Evolutionary conservation across 495 filamentous ascomycete species (phyloP), one percentile per base, ranked within the genome.

Genomic region (Pyronema domesticum): DNA sequence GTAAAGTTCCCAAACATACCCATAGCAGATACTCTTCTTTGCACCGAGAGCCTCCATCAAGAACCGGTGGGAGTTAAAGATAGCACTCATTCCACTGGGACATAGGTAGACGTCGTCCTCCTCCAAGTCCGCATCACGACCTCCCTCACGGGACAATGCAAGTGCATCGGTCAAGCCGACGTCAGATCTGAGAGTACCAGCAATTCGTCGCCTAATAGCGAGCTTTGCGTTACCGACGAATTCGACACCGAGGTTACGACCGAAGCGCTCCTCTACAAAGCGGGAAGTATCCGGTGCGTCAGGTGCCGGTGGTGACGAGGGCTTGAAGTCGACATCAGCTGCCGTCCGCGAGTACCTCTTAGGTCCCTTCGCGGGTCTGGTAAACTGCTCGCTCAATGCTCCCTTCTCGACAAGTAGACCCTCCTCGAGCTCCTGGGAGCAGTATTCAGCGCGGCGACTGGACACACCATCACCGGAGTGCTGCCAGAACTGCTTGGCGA

Each of bases 381-480:
- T 9, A 6, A 53, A 37, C 9, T 14, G 36, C 56, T 53, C 58
- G 15, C 57, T 54, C n/a, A 52, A 19, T 17, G 53, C n/a, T 13
- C 65, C 70, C 30, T 75, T 70, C 19, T 79, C 75, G 3, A 82
- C 72, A 23, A 96, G 71, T 23, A 79, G 69, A 0, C 82, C 80
- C 55, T 89, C 80, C 17, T 78, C 74, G 60, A 94, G 77, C 10
- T 86, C 74, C 37, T 71, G 68, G 47, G 84, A 78, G 65, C 86
- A 95, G 65, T 89, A 94, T 63, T 95, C 91, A 11, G 85, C 88
- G 14, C 88, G 78, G 42, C 91, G 82, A 68, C 87, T 94, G 1
- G 88, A 95, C 19, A 96, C 74, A 6, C 91, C 91, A 58, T 94
- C 87, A n/a, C 91, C 91, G 6, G 86, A 80, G 66, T 98, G 91